Evolutionary conservation across 805 yeast genomes (phyloP).

Genomic region (Wickerhamiella azyma): DNA sequence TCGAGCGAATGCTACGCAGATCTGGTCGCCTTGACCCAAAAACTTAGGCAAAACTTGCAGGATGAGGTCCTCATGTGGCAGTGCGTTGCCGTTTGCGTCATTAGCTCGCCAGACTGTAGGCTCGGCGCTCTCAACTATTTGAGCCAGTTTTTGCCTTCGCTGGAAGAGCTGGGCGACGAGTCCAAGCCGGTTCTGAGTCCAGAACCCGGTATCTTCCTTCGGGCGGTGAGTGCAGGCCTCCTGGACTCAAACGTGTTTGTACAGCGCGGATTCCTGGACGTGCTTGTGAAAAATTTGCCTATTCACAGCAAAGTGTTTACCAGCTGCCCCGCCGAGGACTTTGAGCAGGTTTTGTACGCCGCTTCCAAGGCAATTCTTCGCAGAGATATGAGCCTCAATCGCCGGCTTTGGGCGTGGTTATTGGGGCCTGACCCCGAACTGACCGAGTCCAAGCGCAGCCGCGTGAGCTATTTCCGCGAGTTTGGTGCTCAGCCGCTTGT

Average conservation of each 20-base stretch:
- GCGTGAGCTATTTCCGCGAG: constrained; percentile 44
- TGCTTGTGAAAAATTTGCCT: constrained; percentile 54
- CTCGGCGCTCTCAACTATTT: constrained; percentile 77
- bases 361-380: constrained; percentile 50
- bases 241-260: constrained; percentile 55
- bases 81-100: constrained; percentile 55
- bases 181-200: constrained; percentile 45
- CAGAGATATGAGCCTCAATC: constrained; percentile 85
- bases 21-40: constrained; percentile 45
- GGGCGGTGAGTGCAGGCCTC: constrained; percentile 63
- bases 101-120: constrained; percentile 66
- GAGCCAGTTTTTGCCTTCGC: constrained; percentile 45
- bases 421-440: constrained; percentile 55
- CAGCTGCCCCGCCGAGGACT: constrained; percentile 38
- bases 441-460: constrained; percentile 18
- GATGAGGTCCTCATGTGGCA: constrained; percentile 82
- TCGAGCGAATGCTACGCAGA: constrained; percentile 66
- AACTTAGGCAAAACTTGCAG: constrained; percentile 39
- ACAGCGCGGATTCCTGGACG: constrained; percentile 78
- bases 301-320: constrained; percentile 43
- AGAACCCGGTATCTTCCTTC: constrained; percentile 61
- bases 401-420: constrained; percentile 89
- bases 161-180: neutral
- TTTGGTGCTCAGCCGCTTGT: constrained; percentile 41
- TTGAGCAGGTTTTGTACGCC: constrained; percentile 45